Evolutionary conservation across 495 filamentous ascomycete species (phyloP).

Genomic region (Oleoguttula mirabilis): DNA sequence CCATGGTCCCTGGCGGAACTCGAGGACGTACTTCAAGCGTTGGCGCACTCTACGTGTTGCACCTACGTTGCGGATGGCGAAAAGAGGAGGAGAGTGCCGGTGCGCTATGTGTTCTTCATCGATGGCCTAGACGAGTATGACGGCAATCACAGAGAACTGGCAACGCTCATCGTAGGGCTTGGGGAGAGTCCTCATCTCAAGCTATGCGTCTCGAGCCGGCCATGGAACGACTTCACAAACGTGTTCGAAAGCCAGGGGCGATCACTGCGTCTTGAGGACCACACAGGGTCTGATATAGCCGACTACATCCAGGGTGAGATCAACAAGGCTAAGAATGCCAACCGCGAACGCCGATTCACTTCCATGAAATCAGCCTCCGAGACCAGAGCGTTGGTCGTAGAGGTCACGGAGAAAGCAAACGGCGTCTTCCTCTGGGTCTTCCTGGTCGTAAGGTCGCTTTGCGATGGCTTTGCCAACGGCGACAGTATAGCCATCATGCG

Average conservation of each 20-base stretch:
- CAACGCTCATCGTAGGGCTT: background rate
- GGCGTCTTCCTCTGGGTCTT: slow-evolving; percentile 27
- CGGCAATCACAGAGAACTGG: slow-evolving; percentile 6
- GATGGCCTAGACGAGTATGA: slow-evolving; percentile 19
- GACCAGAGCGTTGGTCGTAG: background rate
- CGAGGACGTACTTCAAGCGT: background rate
- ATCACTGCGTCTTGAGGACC: background rate
- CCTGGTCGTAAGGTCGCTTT: slow-evolving; percentile 22
- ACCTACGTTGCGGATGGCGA: too few species aligned
- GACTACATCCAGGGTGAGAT: slow-evolving; percentile 2
- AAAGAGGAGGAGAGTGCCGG: too few species aligned
- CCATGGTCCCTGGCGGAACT: slow-evolving; percentile 1
- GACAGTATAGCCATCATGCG: too few species aligned
- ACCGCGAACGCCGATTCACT: too few species aligned
- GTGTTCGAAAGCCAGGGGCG: background rate
- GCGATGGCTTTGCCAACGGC: slow-evolving; percentile 12
- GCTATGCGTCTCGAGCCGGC: slow-evolving; percentile 14
- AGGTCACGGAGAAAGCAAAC: slow-evolving; percentile 20
- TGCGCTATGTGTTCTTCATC: slow-evolving; percentile 13
- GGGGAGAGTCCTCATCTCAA: slow-evolving; percentile 5
- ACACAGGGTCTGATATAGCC: slow-evolving; percentile 6
- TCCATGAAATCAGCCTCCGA: background rate
- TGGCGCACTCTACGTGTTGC: background rate
- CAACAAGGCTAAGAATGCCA: background rate
- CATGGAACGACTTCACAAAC: slow-evolving; percentile 13